A percentile compares a stretch with the other conserved stretches of the same genome.
These are phyloP conservation scores for Geranium brycei DNA, from an alignment of 345 rosid genomes.

Conservation along the genomic window DNA sequence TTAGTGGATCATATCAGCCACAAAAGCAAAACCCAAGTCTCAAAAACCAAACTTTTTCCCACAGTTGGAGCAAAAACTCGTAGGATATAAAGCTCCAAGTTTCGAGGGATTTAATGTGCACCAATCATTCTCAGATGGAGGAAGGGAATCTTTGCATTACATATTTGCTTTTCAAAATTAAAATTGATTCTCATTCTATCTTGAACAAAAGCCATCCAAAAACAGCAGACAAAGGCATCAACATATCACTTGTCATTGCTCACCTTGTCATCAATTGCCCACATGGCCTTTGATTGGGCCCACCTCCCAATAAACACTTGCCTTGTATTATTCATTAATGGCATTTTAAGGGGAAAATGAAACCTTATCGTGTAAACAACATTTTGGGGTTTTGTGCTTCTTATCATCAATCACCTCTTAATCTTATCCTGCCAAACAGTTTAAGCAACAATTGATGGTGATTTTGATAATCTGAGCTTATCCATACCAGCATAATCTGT, in stretches of 20 bases:
- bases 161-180: neutral
- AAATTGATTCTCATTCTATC: neutral
- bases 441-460: neutral
- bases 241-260: neutral
- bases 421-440: neutral
- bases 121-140: constrained; percentile 12
- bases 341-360: too few relatives aligned
- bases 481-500: neutral
- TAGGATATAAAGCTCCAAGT: constrained; percentile 8
- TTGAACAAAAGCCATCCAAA: neutral
- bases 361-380: neutral
- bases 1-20: neutral
- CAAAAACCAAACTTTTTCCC: constrained; percentile 11
- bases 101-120: constrained; percentile 7
- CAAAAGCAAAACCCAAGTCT: constrained; percentile 14
- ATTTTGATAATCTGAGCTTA: neutral
- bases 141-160: constrained; percentile 5
- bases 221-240: neutral
- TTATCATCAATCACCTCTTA: neutral
- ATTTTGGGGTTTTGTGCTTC: neutral
- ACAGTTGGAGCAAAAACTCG: neutral
- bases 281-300: neutral
- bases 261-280: neutral
- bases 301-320: too few relatives aligned
- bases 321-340: too few relatives aligned